phyloP scores from a whole-genome alignment of 2,329 filamentous ascomycete species.

The Penicillium griseofulvum region DNA sequence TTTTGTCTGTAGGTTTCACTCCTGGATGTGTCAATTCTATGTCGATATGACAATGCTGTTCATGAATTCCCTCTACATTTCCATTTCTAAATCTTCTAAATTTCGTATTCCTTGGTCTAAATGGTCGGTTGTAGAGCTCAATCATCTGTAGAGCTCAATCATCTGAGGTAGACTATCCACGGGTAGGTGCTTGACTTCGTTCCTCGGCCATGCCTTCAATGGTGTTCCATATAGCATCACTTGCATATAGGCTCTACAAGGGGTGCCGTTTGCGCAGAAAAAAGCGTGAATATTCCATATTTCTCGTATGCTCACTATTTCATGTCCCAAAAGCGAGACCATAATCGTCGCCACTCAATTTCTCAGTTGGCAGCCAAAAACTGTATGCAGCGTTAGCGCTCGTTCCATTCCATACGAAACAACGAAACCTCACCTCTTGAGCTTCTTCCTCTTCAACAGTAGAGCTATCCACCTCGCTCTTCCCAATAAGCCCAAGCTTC shows the following conservation, averaged over 20 bases:
- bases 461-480: slow-evolving; percentile 60
- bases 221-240: background rate
- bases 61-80: slow-evolving; percentile 10
- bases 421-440: slow-evolving; percentile 46
- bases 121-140: background rate
- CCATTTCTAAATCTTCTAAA: background rate
- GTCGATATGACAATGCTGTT: slow-evolving; percentile 21
- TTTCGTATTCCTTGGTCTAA: background rate
- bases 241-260: background rate
- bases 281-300: background rate
- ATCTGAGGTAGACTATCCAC: background rate
- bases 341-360: background rate
- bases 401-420: background rate
- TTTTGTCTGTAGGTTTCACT: slow-evolving; percentile 10
- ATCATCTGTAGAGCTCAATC: background rate
- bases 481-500: slow-evolving; percentile 71
- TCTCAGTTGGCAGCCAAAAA: slow-evolving; percentile 3
- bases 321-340: background rate
- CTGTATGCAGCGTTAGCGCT: slow-evolving; percentile 3
- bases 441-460: slow-evolving; percentile 69
- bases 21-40: slow-evolving; percentile 18
- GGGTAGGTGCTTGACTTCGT: background rate
- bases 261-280: background rate
- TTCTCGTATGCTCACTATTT: background rate
- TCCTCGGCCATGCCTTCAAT: background rate